These are phyloP conservation scores for Aspergillus candidus DNA, from an alignment of 2,329 filamentous ascomycete genomes.

Conservation along the genomic window DNA sequence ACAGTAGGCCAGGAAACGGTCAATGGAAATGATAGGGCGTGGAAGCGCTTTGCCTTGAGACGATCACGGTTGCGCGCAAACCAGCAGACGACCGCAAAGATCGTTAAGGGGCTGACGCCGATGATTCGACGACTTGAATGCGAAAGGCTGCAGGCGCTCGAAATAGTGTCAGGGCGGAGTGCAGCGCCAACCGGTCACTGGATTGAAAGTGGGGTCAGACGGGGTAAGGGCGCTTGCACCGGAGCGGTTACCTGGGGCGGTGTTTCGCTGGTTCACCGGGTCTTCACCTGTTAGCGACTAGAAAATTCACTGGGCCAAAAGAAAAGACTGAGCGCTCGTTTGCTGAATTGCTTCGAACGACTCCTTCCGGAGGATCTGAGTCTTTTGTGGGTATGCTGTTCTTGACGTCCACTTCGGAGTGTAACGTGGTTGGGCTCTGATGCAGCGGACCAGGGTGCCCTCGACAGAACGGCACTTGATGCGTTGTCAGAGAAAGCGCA, in stretches of 20 bases:
- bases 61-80: constrained; percentile 22
- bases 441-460: constrained; percentile 36
- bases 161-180: constrained; percentile 39
- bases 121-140: constrained; percentile 40
- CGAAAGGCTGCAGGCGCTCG: constrained; percentile 34
- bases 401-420: constrained; percentile 25
- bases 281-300: constrained; percentile 13
- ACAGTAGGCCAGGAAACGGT: constrained; percentile 10
- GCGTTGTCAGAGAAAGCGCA: constrained; percentile 36
- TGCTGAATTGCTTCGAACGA: constrained; percentile 19
- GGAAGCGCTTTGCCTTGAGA: constrained; percentile 18
- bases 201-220: constrained; percentile 25
- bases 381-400: constrained; percentile 29
- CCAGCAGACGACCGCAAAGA: constrained; percentile 19
- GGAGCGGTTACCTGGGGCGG: constrained; percentile 29
- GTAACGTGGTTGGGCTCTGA: constrained; percentile 43
- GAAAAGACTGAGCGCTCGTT: constrained; percentile 12
- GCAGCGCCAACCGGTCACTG: constrained; percentile 40
- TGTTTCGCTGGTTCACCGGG: constrained; percentile 11
- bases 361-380: constrained; percentile 21
- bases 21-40: constrained; percentile 16
- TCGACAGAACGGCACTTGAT: constrained; percentile 34
- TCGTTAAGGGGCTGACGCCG: constrained; percentile 18
- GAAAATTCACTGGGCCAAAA: constrained; percentile 8
- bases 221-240: constrained; percentile 17